These are phyloP conservation scores for Mimosa bimucronata DNA, from an alignment of 306 rosid species.

Conservation along the genomic window DNA sequence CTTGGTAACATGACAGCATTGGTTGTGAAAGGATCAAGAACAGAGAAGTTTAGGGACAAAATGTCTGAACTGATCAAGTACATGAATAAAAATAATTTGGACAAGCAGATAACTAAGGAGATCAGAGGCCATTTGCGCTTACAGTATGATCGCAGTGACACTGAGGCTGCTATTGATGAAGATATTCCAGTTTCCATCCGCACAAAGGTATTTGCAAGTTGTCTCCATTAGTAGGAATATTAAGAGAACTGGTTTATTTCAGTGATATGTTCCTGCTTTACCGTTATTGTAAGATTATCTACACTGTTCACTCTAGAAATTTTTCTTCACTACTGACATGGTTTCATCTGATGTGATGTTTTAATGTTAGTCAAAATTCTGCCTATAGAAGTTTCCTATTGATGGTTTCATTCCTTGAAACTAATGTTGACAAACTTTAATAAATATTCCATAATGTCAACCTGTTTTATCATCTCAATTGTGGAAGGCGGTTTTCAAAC, in stretches of 20 bases:
- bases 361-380: not conserved
- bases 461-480: constrained; percentile 6
- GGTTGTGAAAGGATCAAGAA: constrained; percentile 69
- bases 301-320: not conserved
- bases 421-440: not conserved
- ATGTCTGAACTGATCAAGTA: constrained; percentile 59
- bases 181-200: constrained; percentile 64
- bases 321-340: not conserved
- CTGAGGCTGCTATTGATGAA: constrained; percentile 50
- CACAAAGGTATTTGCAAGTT: constrained; percentile 48
- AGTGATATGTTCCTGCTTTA: not conserved
- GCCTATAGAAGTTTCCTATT: not conserved
- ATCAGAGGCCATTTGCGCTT: constrained; percentile 57
- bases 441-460: not conserved
- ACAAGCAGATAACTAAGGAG: constrained; percentile 40
- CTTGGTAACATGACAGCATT: constrained; percentile 70
- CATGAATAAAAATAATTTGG: constrained; percentile 52
- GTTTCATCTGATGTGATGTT: not conserved
- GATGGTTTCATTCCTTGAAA: constrained; percentile 13
- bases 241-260: not conserved
- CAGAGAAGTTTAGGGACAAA: constrained; percentile 68
- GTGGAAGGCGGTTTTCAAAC: not conserved
- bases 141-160: constrained; percentile 54
- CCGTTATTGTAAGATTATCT: not conserved
- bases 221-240: not conserved